Conservation (phyloP, 108 stramenopile genomes). For the Licmophora abbreviata region DNA sequence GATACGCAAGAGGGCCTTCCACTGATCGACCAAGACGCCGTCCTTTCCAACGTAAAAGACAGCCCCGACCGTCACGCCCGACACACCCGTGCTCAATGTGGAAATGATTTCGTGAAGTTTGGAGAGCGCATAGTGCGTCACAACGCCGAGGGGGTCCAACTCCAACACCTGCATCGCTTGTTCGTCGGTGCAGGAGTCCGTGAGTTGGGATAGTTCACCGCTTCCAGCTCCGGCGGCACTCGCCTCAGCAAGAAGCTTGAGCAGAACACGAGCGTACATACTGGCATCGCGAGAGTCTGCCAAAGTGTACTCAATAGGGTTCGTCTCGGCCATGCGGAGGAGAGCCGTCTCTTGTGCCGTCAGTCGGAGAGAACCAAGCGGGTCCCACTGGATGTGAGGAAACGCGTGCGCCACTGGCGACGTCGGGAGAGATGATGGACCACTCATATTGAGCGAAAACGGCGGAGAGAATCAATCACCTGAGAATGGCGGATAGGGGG, state of each 20-base stretch:
- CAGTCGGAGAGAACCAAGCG: slow-evolving; percentile 65
- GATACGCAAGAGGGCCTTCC: slow-evolving; percentile 76
- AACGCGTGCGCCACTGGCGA: slow-evolving; percentile 73
- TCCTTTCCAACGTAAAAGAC: slow-evolving; percentile 83
- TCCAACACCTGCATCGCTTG: slow-evolving; percentile 58
- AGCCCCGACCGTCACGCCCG: slow-evolving; percentile 59
- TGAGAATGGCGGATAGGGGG: too few species aligned
- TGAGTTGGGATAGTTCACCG: slow-evolving; percentile 27
- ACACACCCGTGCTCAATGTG: slow-evolving; percentile 42
- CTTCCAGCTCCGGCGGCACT: slow-evolving; percentile 58
- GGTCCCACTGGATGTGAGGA: slow-evolving; percentile 70
- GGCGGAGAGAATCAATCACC: too few species aligned
- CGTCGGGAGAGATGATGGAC: slow-evolving; percentile 8
- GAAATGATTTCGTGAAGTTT: slow-evolving; percentile 63
- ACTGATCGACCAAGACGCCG: slow-evolving; percentile 77
- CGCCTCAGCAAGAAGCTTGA: slow-evolving; percentile 79
- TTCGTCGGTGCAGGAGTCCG: slow-evolving; percentile 46
- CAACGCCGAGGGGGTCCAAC: slow-evolving; percentile 74
- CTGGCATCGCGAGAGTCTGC: slow-evolving; percentile 84
- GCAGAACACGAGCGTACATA: slow-evolving; percentile 82
- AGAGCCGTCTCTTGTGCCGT: slow-evolving; percentile 83
- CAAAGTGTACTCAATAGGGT: slow-evolving; percentile 83
- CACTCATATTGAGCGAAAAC: too few species aligned
- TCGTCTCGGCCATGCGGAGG: slow-evolving; percentile 85
- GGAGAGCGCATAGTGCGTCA: slow-evolving; percentile 75